Conservation (phyloP, 2,329 filamentous ascomycete species). For the Alternaria sp. region DNA sequence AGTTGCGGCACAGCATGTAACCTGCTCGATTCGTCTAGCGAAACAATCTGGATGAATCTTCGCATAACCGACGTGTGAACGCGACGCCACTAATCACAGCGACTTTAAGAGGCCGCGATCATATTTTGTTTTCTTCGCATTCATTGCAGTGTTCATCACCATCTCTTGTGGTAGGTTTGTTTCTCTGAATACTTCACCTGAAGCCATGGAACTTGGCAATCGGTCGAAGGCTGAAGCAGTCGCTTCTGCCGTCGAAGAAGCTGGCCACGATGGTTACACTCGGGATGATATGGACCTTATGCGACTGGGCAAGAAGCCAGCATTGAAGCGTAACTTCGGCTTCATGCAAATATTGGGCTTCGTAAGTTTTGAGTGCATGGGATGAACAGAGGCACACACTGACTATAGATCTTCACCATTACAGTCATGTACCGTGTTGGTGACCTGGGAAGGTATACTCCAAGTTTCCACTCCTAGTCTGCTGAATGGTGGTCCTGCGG, state of each 20-base stretch:
- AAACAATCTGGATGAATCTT: not conserved
- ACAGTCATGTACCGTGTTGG: slow-evolving; percentile 8
- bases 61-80: not conserved
- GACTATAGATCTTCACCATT: not conserved
- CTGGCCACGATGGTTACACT: not conserved
- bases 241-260: not conserved
- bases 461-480: slow-evolving; percentile 10
- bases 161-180: not conserved
- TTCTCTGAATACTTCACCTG: not conserved
- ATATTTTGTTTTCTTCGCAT: not conserved
- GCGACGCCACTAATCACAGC: not conserved
- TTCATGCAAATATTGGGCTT: slow-evolving; percentile 21
- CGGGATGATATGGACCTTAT: slow-evolving; percentile 11
- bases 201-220: slow-evolving; percentile 6
- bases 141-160: not conserved
- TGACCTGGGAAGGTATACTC: slow-evolving; percentile 17
- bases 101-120: not conserved
- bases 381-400: not conserved
- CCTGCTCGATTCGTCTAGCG: not conserved
- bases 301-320: slow-evolving; percentile 20
- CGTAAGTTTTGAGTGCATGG: not conserved
- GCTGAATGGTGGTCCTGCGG: slow-evolving; percentile 25
- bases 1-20: not conserved
- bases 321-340: slow-evolving; percentile 20
- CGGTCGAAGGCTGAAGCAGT: slow-evolving; percentile 2